Base-by-base conservation (phyloP, 2,329 filamentous ascomycete species). In the Cladosporium sp. region DNA sequence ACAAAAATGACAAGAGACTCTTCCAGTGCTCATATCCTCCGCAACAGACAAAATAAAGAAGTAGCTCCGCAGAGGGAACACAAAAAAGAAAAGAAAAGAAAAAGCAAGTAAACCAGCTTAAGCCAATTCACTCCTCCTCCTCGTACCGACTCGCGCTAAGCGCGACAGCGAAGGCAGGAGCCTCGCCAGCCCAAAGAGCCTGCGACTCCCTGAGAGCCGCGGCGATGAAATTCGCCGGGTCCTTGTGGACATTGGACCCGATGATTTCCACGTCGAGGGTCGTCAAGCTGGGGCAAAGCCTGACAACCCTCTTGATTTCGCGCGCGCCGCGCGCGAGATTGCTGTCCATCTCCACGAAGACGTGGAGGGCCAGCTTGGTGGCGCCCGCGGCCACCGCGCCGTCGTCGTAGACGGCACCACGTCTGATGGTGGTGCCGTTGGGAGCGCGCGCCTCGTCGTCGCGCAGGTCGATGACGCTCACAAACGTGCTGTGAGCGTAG, bases 321-420 rank as follows among this genome's bases (percentile, higher is more conserved):
- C 3, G 3, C 30, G n/a, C 11, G 9, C 36, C 45, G 36, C 36
- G 45, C 4, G 7, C 7, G 11, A 7, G 8, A 27, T 48, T 48
- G 36, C 45, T 13, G 13, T 3, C 4, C 12, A 40, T 33, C 45
- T 48, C 45, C 2, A 48, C 13, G 13, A 15, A 6, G 45, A 48
- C 27, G 13, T 33, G 20, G 27, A 5, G 16, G 45, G 27, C 29
- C 15, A 25, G 2, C 22, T 27, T 27, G 22, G 32, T 35, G n/a
- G n/a, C n/a, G n/a, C n/a, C n/a, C n/a, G n/a, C n/a, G 15, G n/a
- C 13, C 11, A 16, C 27, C 2, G 25, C 38, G 15, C 22, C 36
- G 11, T 25, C 16, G 25, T 39, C 18, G 25, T 22, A 48, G 45
- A 48, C 39, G n/a, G 45, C 45, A 9, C 45, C 45, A 7, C 36